Evolutionary conservation across 495 filamentous ascomycete genomes (phyloP).

Genomic region (Aspergillus sparsus): DNA sequence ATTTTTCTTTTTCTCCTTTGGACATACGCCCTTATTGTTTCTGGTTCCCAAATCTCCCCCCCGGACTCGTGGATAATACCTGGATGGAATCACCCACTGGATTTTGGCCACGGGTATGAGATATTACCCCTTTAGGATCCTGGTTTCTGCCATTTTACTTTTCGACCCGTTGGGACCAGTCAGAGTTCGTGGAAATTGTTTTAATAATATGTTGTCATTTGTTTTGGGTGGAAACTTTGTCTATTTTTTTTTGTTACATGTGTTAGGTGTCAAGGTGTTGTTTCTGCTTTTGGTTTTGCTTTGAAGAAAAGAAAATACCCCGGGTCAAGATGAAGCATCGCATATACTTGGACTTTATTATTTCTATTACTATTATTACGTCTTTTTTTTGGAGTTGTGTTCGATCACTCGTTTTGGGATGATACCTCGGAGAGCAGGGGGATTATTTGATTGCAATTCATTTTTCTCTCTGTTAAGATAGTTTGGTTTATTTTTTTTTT

Average conservation of each 20-base stretch:
- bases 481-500: slow-evolving; percentile 1
- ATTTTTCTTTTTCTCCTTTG: slow-evolving; percentile 12
- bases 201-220: slow-evolving; percentile 19
- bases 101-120: slow-evolving; percentile 7
- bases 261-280: slow-evolving; percentile 15
- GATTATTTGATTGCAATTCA: not conserved
- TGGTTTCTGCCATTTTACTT: slow-evolving; percentile 10
- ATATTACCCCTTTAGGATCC: slow-evolving; percentile 17
- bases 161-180: slow-evolving; percentile 8
- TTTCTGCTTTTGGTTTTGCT: slow-evolving; percentile 15
- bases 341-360: slow-evolving; percentile 10
- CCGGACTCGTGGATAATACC: slow-evolving; percentile 20
- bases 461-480: slow-evolving; percentile 1
- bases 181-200: slow-evolving; percentile 17
- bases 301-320: slow-evolving; percentile 29
- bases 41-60: slow-evolving; percentile 5
- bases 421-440: slow-evolving; percentile 15
- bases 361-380: no score
- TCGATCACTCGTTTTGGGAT: slow-evolving; percentile 15
- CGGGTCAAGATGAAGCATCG: slow-evolving; percentile 20
- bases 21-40: slow-evolving; percentile 25
- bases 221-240: slow-evolving; percentile 15
- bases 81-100: slow-evolving; percentile 13
- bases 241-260: slow-evolving; percentile 1
- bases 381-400: slow-evolving; percentile 17